Percentiles rank a stretch among this genome's conserved stretches.
Conservation (phyloP, 345 rosid genomes). For the Adansonia digitata region DNA sequence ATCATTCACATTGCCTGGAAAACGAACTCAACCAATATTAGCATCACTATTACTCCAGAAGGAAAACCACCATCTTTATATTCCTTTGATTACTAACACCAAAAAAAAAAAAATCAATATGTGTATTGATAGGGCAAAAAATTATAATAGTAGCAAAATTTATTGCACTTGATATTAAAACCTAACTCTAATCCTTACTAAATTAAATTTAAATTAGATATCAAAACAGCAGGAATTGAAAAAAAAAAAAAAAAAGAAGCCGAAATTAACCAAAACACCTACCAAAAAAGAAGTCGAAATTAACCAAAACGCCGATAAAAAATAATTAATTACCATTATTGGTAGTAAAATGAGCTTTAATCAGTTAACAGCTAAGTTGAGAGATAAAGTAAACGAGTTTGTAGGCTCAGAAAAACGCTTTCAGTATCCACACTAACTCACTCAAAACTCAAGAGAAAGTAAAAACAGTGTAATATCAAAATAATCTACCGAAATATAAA, state of each 20-base stretch:
- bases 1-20: conserved; percentile 25
- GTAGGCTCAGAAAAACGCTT: background rate
- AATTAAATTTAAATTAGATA: background rate
- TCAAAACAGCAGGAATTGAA: background rate
- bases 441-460: background rate
- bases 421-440: conserved; percentile 7
- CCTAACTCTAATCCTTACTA: background rate
- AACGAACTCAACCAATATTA: background rate
- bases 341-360: background rate
- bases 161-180: background rate
- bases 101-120: background rate
- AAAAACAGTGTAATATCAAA: background rate
- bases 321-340: background rate
- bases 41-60: conserved; percentile 7
- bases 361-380: background rate
- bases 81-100: conserved; percentile 3
- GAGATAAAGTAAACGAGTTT: background rate
- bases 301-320: background rate
- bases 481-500: background rate
- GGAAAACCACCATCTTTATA: background rate
- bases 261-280: background rate
- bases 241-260: background rate
- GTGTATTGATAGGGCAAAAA: background rate
- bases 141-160: background rate
- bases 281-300: background rate